A percentile compares a stretch with the other conserved stretches of the same genome.
These are phyloP conservation scores for Wickerhamiella hasegawae DNA, from an alignment of 805 yeast genomes.

Conservation along the genomic window DNA sequence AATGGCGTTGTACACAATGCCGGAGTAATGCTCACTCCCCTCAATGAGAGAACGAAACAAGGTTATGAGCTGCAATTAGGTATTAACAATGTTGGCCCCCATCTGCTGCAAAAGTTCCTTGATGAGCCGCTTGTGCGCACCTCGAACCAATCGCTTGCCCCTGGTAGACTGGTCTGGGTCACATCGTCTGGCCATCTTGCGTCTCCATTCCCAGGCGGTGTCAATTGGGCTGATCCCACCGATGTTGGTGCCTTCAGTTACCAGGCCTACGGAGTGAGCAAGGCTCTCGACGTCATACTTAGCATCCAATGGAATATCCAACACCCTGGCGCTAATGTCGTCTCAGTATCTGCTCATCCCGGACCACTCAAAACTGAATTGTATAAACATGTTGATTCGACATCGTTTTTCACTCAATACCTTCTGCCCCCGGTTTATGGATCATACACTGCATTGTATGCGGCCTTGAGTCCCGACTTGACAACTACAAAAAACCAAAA, in stretches of 20 bases:
- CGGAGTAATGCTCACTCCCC: slow-evolving; percentile 19
- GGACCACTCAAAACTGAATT: slow-evolving; percentile 26
- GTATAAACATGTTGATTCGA: slow-evolving; percentile 16
- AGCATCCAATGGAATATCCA: slow-evolving; percentile 23
- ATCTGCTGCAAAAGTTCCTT: slow-evolving; percentile 22
- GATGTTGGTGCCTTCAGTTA: slow-evolving; percentile 7
- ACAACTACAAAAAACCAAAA: slow-evolving; percentile 21
- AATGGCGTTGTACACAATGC: slow-evolving; percentile 17
- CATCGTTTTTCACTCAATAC: too few species aligned
- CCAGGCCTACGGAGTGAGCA: slow-evolving; percentile 27
- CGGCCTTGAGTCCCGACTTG: slow-evolving; percentile 27
- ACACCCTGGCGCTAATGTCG: slow-evolving; percentile 22
- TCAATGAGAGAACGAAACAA: slow-evolving; percentile 24
- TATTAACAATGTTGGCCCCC: slow-evolving; percentile 30
- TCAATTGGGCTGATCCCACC: slow-evolving; percentile 23
- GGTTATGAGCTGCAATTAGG: slow-evolving; percentile 32
- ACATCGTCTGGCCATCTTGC: slow-evolving; percentile 25
- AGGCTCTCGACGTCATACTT: slow-evolving; percentile 27
- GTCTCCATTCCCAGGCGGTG: slow-evolving; percentile 21
- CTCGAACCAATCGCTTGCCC: neutral
- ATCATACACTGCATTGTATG: slow-evolving; percentile 30
- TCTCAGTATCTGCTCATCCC: slow-evolving; percentile 27
- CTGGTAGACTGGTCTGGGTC: slow-evolving; percentile 31
- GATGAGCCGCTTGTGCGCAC: neutral
- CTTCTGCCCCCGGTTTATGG: slow-evolving; percentile 21